A percentile compares a stretch with the other conserved stretches of the same genome.
phyloP scores from a whole-genome alignment of 164 flowering plant genomes.

The Vitis rotundifolia region DNA sequence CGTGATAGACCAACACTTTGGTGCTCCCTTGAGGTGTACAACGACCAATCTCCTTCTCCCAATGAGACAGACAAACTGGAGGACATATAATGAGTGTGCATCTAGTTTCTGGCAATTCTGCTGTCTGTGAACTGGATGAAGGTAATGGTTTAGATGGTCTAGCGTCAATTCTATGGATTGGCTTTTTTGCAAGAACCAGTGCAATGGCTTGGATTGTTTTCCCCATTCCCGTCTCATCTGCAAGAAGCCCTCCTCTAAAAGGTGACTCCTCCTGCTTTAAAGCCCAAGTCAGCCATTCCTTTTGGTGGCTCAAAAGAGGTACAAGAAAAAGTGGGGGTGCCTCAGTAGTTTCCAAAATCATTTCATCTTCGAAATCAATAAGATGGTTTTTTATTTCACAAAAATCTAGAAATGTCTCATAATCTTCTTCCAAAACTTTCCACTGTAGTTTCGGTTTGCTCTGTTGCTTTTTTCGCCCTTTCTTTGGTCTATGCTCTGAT shows the following conservation, averaged over 20 bases:
- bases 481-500: too few species aligned
- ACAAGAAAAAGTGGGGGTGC: conserved; percentile 54
- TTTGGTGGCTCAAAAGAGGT: conserved; percentile 80
- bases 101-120: conserved; percentile 39
- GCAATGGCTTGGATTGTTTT: conserved; percentile 96
- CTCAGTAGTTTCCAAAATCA: conserved; percentile 47
- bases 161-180: conserved; percentile 17
- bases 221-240: conserved; percentile 99
- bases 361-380: conserved; percentile 42
- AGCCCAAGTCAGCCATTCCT: conserved; percentile 96
- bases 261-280: conserved; percentile 78
- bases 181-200: conserved; percentile 77
- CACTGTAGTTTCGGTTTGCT: conserved; percentile 43
- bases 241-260: conserved; percentile 85
- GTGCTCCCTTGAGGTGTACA: conserved; percentile 71
- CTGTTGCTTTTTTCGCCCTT: too few species aligned
- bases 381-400: conserved; percentile 32
- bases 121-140: conserved; percentile 34
- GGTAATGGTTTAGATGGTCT: conserved; percentile 10
- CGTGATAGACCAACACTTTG: conserved; percentile 80
- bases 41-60: conserved; percentile 72
- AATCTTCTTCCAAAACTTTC: conserved; percentile 75
- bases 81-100: conserved; percentile 92
- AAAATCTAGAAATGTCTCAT: conserved; percentile 59
- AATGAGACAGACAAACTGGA: conserved; percentile 77